Percentiles rank a stretch among this genome's conserved stretches.
These are phyloP conservation scores for Chalara sp. DNA, from an alignment of 2,329 filamentous ascomycete genomes.

Conservation along the genomic window DNA sequence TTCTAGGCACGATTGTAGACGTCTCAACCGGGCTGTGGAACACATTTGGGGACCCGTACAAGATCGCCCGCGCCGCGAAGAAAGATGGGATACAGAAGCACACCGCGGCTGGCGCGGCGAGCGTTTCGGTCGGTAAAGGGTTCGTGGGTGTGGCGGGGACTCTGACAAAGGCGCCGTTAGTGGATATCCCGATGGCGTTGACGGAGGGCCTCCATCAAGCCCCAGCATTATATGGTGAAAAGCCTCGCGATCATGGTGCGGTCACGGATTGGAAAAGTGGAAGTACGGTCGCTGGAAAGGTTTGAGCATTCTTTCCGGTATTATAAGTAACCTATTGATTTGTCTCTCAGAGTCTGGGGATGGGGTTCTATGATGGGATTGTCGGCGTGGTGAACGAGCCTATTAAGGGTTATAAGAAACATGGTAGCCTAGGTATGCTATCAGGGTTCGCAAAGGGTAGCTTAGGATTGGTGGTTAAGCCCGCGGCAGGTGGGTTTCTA, in stretches of 20 bases:
- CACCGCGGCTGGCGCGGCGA: slow-evolving; percentile 1
- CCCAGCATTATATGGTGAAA: slow-evolving; percentile 45
- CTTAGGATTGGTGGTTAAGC: slow-evolving; percentile 4
- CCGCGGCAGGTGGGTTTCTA: background rate
- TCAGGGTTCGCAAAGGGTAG: slow-evolving; percentile 3
- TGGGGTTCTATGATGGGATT: background rate
- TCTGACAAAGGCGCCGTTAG: slow-evolving; percentile 25
- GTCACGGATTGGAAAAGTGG: slow-evolving; percentile 71
- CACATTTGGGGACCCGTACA: background rate
- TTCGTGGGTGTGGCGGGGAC: slow-evolving; percentile 32
- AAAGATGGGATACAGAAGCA: background rate
- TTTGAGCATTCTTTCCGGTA: slow-evolving; percentile 16
- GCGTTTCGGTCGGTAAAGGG: slow-evolving; percentile 8
- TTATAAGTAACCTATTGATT: background rate
- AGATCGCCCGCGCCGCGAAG: background rate
- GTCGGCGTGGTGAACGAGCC: background rate
- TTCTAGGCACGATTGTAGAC: slow-evolving; percentile 7
- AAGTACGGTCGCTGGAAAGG: slow-evolving; percentile 63
- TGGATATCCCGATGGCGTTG: slow-evolving; percentile 13
- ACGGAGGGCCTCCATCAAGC: slow-evolving; percentile 12
- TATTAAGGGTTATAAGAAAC: background rate
- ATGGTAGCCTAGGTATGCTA: slow-evolving; percentile 1
- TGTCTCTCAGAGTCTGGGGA: background rate
- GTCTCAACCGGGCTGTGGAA: slow-evolving; percentile 1
- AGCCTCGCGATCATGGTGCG: slow-evolving; percentile 72